phyloP scores from a whole-genome alignment of 805 yeast genomes.

The Hanseniaspora meyeri region DNA sequence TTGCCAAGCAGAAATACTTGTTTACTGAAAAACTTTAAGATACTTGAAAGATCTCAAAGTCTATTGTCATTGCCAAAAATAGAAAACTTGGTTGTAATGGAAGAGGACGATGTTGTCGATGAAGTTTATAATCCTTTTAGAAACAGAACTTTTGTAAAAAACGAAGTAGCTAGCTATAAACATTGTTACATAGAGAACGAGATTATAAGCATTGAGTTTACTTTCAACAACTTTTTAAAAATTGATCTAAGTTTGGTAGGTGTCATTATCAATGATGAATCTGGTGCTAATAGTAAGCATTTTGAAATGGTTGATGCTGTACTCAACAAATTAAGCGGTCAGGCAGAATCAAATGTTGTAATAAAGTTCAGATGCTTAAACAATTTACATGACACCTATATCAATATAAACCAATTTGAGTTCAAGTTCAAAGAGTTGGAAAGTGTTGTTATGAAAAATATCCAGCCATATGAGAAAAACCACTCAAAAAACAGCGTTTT shows the following conservation, averaged over 20 bases:
- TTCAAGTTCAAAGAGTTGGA: slow-evolving; percentile 21
- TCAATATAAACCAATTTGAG: slow-evolving; percentile 23
- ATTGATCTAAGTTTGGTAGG: slow-evolving; percentile 20
- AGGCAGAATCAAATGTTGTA: slow-evolving; percentile 3
- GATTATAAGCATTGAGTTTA: background rate
- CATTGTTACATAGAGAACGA: slow-evolving; percentile 3
- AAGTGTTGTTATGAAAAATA: slow-evolving; percentile 17
- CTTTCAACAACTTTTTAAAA: slow-evolving; percentile 19
- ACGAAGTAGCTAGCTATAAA: background rate
- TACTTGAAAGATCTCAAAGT: background rate
- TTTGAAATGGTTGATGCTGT: background rate
- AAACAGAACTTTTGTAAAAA: background rate
- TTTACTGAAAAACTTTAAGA: background rate
- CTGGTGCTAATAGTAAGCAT: background rate
- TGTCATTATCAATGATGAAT: slow-evolving; percentile 15
- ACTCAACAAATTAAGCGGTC: background rate
- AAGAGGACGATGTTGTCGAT: background rate
- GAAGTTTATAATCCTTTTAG: slow-evolving; percentile 11
- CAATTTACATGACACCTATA: slow-evolving; percentile 16
- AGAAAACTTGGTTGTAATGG: background rate
- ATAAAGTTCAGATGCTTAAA: slow-evolving; percentile 24
- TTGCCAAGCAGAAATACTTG: background rate
- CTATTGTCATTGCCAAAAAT: background rate
- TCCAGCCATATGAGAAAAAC: slow-evolving; percentile 3
- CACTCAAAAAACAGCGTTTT: background rate